Evolutionary conservation across 345 rosid genomes (phyloP).

Genomic region (Linum trigynum): DNA sequence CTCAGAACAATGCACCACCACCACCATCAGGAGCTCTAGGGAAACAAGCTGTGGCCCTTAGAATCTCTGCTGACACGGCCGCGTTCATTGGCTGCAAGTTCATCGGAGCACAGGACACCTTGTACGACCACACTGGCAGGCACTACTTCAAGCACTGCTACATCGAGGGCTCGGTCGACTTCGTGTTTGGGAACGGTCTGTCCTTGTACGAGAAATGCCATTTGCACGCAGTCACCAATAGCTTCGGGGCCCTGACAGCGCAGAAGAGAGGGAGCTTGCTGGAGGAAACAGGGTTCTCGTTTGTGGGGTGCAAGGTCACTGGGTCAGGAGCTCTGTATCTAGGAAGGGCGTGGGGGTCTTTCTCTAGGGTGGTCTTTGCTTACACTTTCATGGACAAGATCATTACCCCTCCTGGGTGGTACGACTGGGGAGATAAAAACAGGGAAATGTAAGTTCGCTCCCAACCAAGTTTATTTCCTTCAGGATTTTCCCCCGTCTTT

Average conservation of each 20-base stretch:
- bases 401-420: background rate
- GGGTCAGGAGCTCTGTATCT: conserved; percentile 2
- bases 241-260: conserved; percentile 19
- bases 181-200: conserved; percentile 38
- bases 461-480: background rate
- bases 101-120: conserved; percentile 38
- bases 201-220: conserved; percentile 33
- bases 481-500: background rate
- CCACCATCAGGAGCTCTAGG: conserved; percentile 36
- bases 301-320: background rate
- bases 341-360: conserved; percentile 4
- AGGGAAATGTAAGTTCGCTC: conserved; percentile 12
- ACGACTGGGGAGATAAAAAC: conserved; percentile 2
- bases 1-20: conserved; percentile 31
- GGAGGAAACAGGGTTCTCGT: conserved; percentile 6
- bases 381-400: conserved; percentile 7
- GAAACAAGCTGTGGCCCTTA: conserved; percentile 36
- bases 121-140: conserved; percentile 34
- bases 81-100: conserved; percentile 32
- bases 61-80: conserved; percentile 38
- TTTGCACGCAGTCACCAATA: conserved; percentile 31
- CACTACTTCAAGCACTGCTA: conserved; percentile 37
- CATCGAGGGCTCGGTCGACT: conserved; percentile 38
- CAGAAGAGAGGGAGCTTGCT: conserved; percentile 2
- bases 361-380: conserved; percentile 1